A percentile compares a stretch with the other conserved stretches of the same genome.
These are phyloP conservation scores for Bidens hawaiensis DNA, from an alignment of 140 eudicot species.

Conservation along the genomic window DNA sequence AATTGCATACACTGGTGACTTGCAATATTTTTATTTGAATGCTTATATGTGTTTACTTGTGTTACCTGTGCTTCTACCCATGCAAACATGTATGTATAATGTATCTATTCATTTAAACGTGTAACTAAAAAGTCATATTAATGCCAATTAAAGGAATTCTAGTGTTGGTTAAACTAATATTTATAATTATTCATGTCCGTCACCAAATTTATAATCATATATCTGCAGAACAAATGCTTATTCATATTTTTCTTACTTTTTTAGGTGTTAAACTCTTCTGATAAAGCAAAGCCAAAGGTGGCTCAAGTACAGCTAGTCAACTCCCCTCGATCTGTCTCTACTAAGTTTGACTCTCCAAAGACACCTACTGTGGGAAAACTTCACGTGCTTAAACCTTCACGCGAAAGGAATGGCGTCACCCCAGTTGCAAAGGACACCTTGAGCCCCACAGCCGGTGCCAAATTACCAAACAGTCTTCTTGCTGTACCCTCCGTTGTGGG, in stretches of 20 bases:
- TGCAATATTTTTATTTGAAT: background rate
- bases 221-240: background rate
- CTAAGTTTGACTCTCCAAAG: slow-evolving; percentile 44
- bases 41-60: background rate
- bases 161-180: background rate
- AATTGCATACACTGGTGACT: no score
- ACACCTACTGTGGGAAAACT: slow-evolving; percentile 60
- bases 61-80: background rate
- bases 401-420: slow-evolving; percentile 51
- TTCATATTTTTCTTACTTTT: background rate
- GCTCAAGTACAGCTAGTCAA: slow-evolving; percentile 41
- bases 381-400: slow-evolving; percentile 66
- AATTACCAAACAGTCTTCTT: slow-evolving; percentile 39
- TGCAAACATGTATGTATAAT: background rate
- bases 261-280: slow-evolving; percentile 60
- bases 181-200: background rate
- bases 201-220: background rate
- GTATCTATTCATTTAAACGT: background rate
- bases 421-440: slow-evolving; percentile 44
- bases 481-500: slow-evolving; percentile 33
- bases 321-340: slow-evolving; percentile 47
- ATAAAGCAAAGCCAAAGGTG: slow-evolving; percentile 63
- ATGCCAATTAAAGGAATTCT: background rate
- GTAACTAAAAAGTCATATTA: background rate
- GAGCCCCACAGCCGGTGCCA: slow-evolving; percentile 35